Base-by-base conservation (phyloP, 768 basidiomycete genomes). In the Rhodotorula sphaerocarpa region DNA sequence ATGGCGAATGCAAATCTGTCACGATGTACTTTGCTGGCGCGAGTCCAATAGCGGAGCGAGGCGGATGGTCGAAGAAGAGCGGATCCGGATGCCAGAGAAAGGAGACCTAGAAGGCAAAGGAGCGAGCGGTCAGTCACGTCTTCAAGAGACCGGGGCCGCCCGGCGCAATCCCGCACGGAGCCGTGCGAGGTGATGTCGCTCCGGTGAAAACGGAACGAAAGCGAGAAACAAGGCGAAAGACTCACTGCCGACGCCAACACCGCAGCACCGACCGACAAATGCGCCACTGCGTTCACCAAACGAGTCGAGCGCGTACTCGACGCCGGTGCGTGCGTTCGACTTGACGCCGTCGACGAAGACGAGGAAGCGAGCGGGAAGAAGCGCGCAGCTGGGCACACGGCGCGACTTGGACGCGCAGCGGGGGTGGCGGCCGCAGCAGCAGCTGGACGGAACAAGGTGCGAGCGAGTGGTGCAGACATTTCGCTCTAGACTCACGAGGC, bases 21-120 rank as follows among this genome's bases (percentile, higher is more conserved):
- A 53, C 60, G 47, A 61, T 25, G 31, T 61, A 53, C n/a, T 27
- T 41, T 18, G 54, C 36, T 7, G 60, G 60, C 12, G n/a, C 18
- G 33, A 25, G 50, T 14, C 39, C 30, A 30, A 61, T 55, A n/a
- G 60, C 60, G 1, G 54, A 55, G 5, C 60, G 53, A 6, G 60
- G 60, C 7, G 60, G 60, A n/a, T 61, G 60, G 31, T 61, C 60
- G 18, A 61, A 61, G n/a, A 55, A 34, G 53, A 61, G 54, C 14
- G 53, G 18, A 46, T 61, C 60, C 7, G 60, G 60, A 20, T 61
- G 60, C 7, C 46, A 34, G 14, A 55, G 54, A 47, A 55, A 43
- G n/a, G 48, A 50, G 27, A 43, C 28, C 60, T 61, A n/a, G n/a
- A n/a, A n/a, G n/a, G 53, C 42, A 14, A 9, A 14, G 5, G 3